These are phyloP conservation scores for Xerocomus spinulosus DNA, from an alignment of 768 basidiomycete genomes.

Conservation along the genomic window DNA sequence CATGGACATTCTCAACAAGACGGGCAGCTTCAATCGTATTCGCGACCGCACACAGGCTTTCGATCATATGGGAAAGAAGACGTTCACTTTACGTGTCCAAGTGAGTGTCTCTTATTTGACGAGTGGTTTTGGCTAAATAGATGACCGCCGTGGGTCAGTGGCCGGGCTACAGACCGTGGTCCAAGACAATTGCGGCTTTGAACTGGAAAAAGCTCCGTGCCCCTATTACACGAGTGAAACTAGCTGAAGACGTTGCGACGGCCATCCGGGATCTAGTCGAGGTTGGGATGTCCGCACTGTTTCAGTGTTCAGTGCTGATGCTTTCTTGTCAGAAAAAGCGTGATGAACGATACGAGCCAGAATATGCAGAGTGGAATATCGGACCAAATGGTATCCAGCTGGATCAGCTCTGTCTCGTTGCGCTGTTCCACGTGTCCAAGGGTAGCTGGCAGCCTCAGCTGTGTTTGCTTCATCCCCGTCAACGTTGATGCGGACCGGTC, in stretches of 20 bases:
- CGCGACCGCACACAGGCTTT: slow-evolving; percentile 53
- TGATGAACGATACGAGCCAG: slow-evolving; percentile 7
- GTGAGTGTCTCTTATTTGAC: slow-evolving; percentile 34
- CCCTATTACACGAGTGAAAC: slow-evolving; percentile 68
- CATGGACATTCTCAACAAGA: slow-evolving; percentile 49
- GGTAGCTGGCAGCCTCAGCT: slow-evolving; percentile 78
- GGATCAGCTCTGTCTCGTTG: slow-evolving; percentile 49
- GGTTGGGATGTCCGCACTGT: slow-evolving; percentile 30
- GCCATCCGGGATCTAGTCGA: slow-evolving; percentile 62
- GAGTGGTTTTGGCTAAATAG: not conserved
- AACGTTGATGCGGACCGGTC: slow-evolving; percentile 3
- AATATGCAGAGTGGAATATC: slow-evolving; percentile 18
- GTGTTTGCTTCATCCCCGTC: slow-evolving; percentile 37
- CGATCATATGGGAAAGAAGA: slow-evolving; percentile 59
- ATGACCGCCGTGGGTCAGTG: slow-evolving; percentile 42
- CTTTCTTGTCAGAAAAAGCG: slow-evolving; percentile 10
- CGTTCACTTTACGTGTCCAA: slow-evolving; percentile 70
- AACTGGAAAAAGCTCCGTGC: slow-evolving; percentile 70
- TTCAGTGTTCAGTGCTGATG: slow-evolving; percentile 10
- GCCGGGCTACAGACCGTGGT: slow-evolving; percentile 74
- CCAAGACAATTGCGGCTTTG: slow-evolving; percentile 70
- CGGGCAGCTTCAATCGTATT: slow-evolving; percentile 50
- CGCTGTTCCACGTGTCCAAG: slow-evolving; percentile 72
- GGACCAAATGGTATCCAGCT: slow-evolving; percentile 24
- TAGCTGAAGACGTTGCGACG: slow-evolving; percentile 72